Evolutionary conservation across 306 rosid species (phyloP), one percentile per base, ranked within the genome.

Genomic region (Ochetophila trinervis): DNA sequence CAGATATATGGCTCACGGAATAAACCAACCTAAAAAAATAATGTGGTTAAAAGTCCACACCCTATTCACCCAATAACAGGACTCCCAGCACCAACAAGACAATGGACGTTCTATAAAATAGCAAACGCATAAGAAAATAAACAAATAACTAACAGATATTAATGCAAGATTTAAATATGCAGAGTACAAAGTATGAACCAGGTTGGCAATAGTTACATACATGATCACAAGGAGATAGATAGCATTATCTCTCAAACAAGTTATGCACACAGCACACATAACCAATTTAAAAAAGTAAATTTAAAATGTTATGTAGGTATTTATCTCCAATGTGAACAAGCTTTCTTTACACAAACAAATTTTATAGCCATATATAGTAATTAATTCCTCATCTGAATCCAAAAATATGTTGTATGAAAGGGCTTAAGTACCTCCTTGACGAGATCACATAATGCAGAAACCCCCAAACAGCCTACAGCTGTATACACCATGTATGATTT

Each of bases 401-500:
- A 70, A 60, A 32, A 52, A 48, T 17, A 5, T 34, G 53, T n/a
- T 14, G 61, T 36, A 34, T 13, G 36, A 60, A 56, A 75, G 62
- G 60, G 66, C 2, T 63, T 47, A 23, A 60, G 51, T 89, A 92
- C 98, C 96, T 92, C 98, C 74, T 75, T 84, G 79, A 92, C 19
- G 49, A 89, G 73, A 76, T 89, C 98, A 23, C 76, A 79, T 75
- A 89, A 68, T 55, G 91, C 89, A 52, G 89, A 71, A 72, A 92
- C 63, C 72, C 98, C 96, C 37, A 92, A 79, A 82, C 96, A 92
- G 17, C 93, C 95, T 19, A 89, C 78, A 77, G 96, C 98, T 27
- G 95, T 81, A 77, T 92, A 89, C 20, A 89, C 83, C 96, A 92
- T 80, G 70, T 89, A 92, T 2, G 95, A 82, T 60, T 92, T 92